Evolutionary conservation across 495 filamentous ascomycete species (phyloP), one percentile per base, ranked within the genome.

Genomic region (Penicillium fimorum): DNA sequence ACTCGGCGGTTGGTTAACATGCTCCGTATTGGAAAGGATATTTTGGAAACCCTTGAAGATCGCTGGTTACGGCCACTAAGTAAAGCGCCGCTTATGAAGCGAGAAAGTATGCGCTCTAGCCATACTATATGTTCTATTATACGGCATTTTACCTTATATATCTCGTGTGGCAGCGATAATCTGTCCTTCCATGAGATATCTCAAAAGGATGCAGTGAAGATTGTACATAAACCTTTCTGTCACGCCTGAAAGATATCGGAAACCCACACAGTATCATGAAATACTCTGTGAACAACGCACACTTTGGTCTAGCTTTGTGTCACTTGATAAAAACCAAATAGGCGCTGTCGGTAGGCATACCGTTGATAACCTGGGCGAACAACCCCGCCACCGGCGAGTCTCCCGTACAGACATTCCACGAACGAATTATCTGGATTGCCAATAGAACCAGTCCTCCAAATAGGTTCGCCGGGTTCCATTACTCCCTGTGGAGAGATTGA

Each of bases 371-470:
- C 8, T 22, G 27, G 22, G n/a, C 30, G 12, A 53, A 18, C 22
- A 45, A 54, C 41, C 51, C 42, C 51, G 52, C 52, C 42, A 27
- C 52, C 52, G 52, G 52, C 42, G 20, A 46, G 42, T 46, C 42
- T 54, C 12, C 52, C 52, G 52, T 47, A 20, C 52, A 54, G 43
- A 27, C 30, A 46, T n/a, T 9, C 17, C 50, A 35, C 38, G 25
- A 30, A 20, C 13, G 22, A 8, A 47, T 25, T 11, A 22, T 38
- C 20, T 29, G 52, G 43, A 40, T 18, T 32, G 27, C 43, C 52
- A 54, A 54, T 54, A 15, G 22, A 29, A 35, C 33, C 22, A 5
- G 10, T n/a, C 6, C 3, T 24, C 13, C 1, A 4, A 33, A 38
- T 18, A 35, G 20, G 10, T 9, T 38, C 20, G 22, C 30, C 33